Evolutionary conservation across 2,329 filamentous ascomycete species (phyloP), one percentile per base, ranked within the genome.

Genomic region (Pseudogymnoascus sp.): DNA sequence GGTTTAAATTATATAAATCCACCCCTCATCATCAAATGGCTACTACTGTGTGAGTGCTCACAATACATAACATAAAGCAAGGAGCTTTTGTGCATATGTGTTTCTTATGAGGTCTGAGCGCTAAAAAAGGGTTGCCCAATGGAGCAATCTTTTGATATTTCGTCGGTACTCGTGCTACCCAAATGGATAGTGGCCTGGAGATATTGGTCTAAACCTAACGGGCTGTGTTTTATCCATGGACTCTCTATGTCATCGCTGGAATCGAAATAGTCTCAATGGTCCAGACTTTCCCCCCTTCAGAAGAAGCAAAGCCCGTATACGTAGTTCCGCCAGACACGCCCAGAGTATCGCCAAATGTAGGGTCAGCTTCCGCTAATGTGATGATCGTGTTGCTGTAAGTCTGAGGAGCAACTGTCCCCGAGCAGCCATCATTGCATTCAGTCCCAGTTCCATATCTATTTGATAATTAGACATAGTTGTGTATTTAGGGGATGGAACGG

Each of bases 371-470:
- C 0, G 69, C 70, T 4, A 77, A 69, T 13, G 73, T 76, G 61
- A 77, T 74, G n/a, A 67, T 67, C 0, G 74, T 77, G 62, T 76
- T 72, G 40, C 71, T 60, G 64, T 77, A 77, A 13, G 69, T 67
- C 67, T 77, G 75, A 4, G 69, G 64, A 5, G 71, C 69, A 29
- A 74, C 65, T n/a, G 75, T 77, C n/a, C 72, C 72, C 0, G 68
- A 72, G 67, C 75, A 77, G 41, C 62, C 65, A 13, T 67, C 59
- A 63, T 76, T 64, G 47, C 75, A 78, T 64, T 77, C 74, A 1
- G 74, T 77, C n/a, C 74, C 74, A 1, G 74, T 77, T 41, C 74
- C 72, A 58, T 70, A 73, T 8, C 10, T 62, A 40, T 54, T n/a
- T 17, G 11, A 31, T 10, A 15, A 21, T 29, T 11, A n/a, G 15